Percentiles rank a stretch among this genome's conserved stretches.
phyloP scores from a whole-genome alignment of 495 filamentous ascomycete genomes.

The Cercophora newfieldiana region DNA sequence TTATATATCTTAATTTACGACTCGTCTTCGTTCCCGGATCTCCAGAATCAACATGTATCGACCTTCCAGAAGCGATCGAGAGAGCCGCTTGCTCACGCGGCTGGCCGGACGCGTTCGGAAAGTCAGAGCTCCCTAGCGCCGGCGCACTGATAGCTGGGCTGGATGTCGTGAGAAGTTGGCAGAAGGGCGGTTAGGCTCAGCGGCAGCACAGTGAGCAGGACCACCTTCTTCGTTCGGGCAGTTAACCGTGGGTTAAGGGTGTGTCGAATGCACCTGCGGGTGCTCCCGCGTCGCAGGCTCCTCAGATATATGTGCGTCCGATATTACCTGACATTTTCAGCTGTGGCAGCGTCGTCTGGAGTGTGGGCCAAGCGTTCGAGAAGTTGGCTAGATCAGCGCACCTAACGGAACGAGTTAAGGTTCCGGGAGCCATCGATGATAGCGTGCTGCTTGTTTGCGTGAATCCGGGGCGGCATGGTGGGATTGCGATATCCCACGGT shows the following conservation, averaged over 20 bases:
- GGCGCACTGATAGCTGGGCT: slow-evolving; percentile 8
- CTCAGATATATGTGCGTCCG: neutral
- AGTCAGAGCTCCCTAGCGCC: neutral
- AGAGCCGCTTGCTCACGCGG: neutral
- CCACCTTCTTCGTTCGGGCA: slow-evolving; percentile 34
- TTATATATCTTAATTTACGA: slow-evolving; percentile 22
- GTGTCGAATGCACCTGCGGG: slow-evolving; percentile 3
- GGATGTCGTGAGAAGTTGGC: slow-evolving; percentile 6
- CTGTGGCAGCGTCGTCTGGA: neutral
- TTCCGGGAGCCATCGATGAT: neutral
- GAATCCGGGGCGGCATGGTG: neutral
- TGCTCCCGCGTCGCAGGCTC: slow-evolving; percentile 9
- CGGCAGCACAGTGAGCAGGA: neutral
- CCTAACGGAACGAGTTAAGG: slow-evolving; percentile 10
- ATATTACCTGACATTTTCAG: slow-evolving; percentile 18
- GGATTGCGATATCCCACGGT: neutral
- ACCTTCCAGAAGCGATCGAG: slow-evolving; percentile 23
- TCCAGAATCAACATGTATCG: neutral
- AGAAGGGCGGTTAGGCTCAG: slow-evolving; percentile 17
- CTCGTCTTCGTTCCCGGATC: neutral
- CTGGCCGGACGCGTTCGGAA: slow-evolving; percentile 5
- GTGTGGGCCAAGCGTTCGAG: neutral
- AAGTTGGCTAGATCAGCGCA: neutral
- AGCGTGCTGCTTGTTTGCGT: neutral
- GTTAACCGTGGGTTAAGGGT: slow-evolving; percentile 18